Base-by-base conservation (phyloP, 306 rosid genomes). In the Corylus avellana region DNA sequence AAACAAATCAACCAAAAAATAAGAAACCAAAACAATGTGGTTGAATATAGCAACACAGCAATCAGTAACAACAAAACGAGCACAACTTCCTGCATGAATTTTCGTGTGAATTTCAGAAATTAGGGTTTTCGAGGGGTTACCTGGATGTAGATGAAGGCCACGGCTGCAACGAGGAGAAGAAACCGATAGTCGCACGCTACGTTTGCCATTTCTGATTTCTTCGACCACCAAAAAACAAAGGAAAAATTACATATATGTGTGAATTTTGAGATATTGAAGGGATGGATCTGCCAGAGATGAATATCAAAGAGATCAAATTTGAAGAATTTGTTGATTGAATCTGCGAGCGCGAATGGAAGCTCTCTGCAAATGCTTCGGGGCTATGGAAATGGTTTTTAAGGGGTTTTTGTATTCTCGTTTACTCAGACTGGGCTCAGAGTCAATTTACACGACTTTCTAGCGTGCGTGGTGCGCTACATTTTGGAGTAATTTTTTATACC, bases 141-240 rank as follows among this genome's bases (percentile, higher is more conserved):
- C 97, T 94, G 98, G 81, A 94, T 88, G 74, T 87, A 92, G 95
- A 94, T 87, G 90, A 92, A 94, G 72, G 86, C 90, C 49, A 66
- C 87, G 25, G 97, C 95, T 14, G 97, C 97, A 66, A 92, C 70
- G 48, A 94, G 77, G 32, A 94, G 93, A 68, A 92, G 93, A 77
- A 94, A 80, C 70, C 98, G 97, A 84, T 87, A 94, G 86, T 92
- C 98, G 82, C 95, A 92, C 71, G 86, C 70, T 29, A 87, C n/a
- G 72, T 74, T 92, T 44, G 85, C 91, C 97, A 91, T 92, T 61
- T 27, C 71, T 4, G 37, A 25, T 20, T 58, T 49, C 53, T 49
- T 49, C 53, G 53, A 49, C 53, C 12, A 7, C 3, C 2, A 32
- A 32, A 32, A 32, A 1, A 32, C 0, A 1, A 32, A 32, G 35